phyloP scores from a whole-genome alignment of 768 basidiomycete genomes.

The Pleurotus pulmonarius region DNA sequence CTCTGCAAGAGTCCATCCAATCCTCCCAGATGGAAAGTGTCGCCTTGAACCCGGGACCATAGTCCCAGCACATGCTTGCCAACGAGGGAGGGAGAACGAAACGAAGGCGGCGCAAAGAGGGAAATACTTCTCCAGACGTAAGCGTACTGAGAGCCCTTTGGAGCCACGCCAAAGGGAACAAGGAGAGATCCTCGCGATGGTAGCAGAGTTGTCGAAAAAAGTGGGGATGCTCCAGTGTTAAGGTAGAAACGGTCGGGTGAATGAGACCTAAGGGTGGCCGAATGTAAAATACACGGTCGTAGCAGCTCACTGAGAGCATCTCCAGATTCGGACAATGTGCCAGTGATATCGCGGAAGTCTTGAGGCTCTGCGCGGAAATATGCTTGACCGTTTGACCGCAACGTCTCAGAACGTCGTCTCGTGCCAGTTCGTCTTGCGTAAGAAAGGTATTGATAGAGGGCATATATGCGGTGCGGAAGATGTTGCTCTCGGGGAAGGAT shows the following conservation, averaged over 20 bases:
- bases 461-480: not conserved
- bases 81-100: not conserved
- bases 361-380: not conserved
- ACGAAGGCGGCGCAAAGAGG: not conserved
- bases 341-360: not conserved
- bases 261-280: not conserved
- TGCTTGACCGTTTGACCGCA: not conserved
- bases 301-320: not conserved
- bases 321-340: not conserved
- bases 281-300: not conserved
- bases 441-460: conserved; percentile 4
- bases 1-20: not conserved
- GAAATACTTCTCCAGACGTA: not conserved
- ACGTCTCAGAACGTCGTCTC: not conserved
- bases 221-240: not conserved
- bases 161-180: not conserved
- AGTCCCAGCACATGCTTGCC: not conserved
- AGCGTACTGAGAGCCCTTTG: not conserved
- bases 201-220: conserved; percentile 1
- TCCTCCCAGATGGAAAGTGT: not conserved
- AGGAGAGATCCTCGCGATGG: not conserved
- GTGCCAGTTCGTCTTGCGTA: not conserved
- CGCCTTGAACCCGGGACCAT: not conserved
- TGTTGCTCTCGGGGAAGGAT: not conserved
- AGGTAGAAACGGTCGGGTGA: not conserved